Evolutionary conservation across 805 yeast genomes (phyloP).

Genomic region (Starmerella sp.): DNA sequence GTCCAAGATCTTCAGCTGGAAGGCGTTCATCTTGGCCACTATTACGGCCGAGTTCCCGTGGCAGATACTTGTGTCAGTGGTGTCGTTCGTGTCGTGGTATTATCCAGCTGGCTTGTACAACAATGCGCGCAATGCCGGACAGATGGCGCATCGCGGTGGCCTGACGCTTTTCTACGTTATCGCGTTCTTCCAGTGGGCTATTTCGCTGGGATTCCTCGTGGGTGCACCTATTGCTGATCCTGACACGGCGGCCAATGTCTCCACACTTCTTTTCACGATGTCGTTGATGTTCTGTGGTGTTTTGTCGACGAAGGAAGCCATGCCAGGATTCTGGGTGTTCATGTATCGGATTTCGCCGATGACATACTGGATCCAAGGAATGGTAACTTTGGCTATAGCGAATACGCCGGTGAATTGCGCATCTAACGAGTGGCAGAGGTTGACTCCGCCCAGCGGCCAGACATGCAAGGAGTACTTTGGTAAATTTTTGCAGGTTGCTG

Average conservation of each 20-base stretch:
- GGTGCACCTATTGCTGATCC: constrained; percentile 53
- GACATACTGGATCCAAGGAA: constrained; percentile 55
- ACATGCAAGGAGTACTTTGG: constrained; percentile 52
- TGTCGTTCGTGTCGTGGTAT: constrained; percentile 45
- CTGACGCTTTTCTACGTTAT: constrained; percentile 42
- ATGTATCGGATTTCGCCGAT: constrained; percentile 65
- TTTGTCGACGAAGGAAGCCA: constrained; percentile 41
- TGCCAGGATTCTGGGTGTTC: constrained; percentile 80
- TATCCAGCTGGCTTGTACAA: constrained; percentile 37
- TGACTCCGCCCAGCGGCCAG: constrained; percentile 46
- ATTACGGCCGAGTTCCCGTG: constrained; percentile 52
- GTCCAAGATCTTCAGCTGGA: constrained; percentile 67
- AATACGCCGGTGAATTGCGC: constrained; percentile 42
- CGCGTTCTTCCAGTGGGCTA: constrained; percentile 40
- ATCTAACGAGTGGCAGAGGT: constrained; percentile 37
- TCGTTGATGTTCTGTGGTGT: constrained; percentile 60
- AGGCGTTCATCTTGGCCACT: constrained; percentile 44
- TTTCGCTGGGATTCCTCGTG: constrained; percentile 44
- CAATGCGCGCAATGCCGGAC: constrained; percentile 37
- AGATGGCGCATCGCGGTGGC: constrained; percentile 38
- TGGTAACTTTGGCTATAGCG: constrained; percentile 41
- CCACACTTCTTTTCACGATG: constrained; percentile 46
- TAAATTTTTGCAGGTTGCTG: constrained; percentile 32
- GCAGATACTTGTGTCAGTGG: constrained; percentile 38
- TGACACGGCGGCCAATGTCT: constrained; percentile 52